Conservation (phyloP, 495 filamentous ascomycete genomes). For the Penicillium fimorum region DNA sequence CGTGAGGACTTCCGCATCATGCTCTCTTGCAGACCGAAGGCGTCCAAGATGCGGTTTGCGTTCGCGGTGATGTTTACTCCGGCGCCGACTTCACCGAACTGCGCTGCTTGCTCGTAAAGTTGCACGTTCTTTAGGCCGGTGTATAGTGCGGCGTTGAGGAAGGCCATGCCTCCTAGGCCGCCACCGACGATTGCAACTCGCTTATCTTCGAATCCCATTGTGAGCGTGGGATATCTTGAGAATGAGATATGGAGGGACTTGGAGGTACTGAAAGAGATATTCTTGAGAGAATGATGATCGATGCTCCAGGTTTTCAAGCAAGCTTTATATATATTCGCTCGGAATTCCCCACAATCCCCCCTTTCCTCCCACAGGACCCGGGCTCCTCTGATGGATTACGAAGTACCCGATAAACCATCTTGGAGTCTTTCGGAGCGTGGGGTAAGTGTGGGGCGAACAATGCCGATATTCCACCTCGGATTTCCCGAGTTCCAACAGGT, state of each 20-base stretch:
- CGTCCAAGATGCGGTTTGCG: slow-evolving; percentile 29
- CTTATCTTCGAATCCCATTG: slow-evolving; percentile 35
- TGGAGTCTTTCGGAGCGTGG: slow-evolving; percentile 27
- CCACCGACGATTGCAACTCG: slow-evolving; percentile 55
- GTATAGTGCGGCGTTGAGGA: slow-evolving; percentile 45
- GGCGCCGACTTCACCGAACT: slow-evolving; percentile 55
- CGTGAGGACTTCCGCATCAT: slow-evolving; percentile 27
- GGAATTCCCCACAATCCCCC: slow-evolving; percentile 7
- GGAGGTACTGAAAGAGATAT: neutral
- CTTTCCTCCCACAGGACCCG: neutral
- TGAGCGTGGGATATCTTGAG: slow-evolving; percentile 5
- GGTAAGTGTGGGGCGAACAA: slow-evolving; percentile 20
- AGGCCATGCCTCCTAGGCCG: slow-evolving; percentile 55
- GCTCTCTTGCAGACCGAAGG: slow-evolving; percentile 29
- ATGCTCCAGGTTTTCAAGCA: neutral
- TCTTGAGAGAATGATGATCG: neutral
- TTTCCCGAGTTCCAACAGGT: slow-evolving; percentile 12
- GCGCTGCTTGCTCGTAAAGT: slow-evolving; percentile 50
- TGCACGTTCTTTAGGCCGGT: slow-evolving; percentile 50
- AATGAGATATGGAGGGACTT: neutral
- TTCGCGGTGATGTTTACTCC: slow-evolving; percentile 49
- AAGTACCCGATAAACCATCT: slow-evolving; percentile 14
- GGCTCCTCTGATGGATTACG: slow-evolving; percentile 11
- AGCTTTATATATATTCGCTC: slow-evolving; percentile 16
- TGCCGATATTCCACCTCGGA: slow-evolving; percentile 13